Evolutionary conservation across 371 early-diverging fungal species (phyloP), one percentile per base, ranked within the genome.

Genomic region (Rhizopus delemar): DNA sequence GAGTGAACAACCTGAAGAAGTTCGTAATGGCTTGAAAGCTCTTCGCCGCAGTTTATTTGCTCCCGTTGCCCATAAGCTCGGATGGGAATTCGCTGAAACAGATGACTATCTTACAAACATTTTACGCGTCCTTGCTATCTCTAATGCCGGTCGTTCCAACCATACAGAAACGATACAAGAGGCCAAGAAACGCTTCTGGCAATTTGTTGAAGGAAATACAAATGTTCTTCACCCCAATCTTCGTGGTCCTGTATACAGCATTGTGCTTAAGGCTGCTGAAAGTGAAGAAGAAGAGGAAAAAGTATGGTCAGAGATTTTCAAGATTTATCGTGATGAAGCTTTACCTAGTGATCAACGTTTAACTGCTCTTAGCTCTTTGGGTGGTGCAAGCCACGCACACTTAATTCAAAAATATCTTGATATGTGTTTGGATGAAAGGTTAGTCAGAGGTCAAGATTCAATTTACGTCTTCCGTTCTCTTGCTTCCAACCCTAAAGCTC

Each of bases 361-460:
- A 60, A 81, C 84, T 8, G 93, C 93, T 4, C 82, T 97, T 15
- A 70, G 72, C 22, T 81, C 90, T 4, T 75, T 96, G 39, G 95
- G 96, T n/a, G 77, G 83, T 53, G 74, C 84, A 46, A 81, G 80
- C 69, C 82, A 85, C 50, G 54, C 72, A 4, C 79, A 79, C 4
- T 62, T 91, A 35, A 81, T 90, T 53, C 53, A 79, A 31, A 68
- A 81, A 46, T 73, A 85, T 5, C 73, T 93, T 15, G 78, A 86
- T 6, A 86, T 91, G 70, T 77, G 83, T 22, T 63, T 93, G 60
- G 81, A 90, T 66, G 74, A 80, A 11, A 80, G 85, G 4, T 68
- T 86, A 51, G 91, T 97, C 35, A 80, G 92, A 56, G 81, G 85
- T 5, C 95, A 96, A 70, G 98, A 98, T 66, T 82, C 90, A 55